Evolutionary conservation across 2,329 filamentous ascomycete species (phyloP), one percentile per base, ranked within the genome.

Genomic region (Aspergillus spinulosporus): DNA sequence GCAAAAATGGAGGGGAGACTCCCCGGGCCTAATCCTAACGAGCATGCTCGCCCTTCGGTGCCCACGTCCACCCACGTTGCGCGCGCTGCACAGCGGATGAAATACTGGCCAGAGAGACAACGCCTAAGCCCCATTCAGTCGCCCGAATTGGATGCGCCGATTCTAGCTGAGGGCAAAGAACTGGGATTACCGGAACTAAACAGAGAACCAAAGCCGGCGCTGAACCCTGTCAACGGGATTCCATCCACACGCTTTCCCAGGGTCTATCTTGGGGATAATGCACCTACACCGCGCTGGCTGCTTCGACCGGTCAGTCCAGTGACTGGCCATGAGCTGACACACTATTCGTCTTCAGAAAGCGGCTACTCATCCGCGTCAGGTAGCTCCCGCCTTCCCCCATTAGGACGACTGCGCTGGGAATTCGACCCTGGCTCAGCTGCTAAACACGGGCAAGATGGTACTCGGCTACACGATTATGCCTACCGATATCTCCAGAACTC

Each of bases 351-450:
- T 37, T 8, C 34, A 37, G 4, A 8, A 37, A 37, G 7, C 34
- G 21, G 15, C n/a, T 6, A 37, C 32, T 42, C 44, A 3, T 31
- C 45, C n/a, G 28, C 11, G 31, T 31, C 37, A 31, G 44, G 45
- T 36, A 12, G 5, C 31, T 36, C 45, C 12, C 29, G 21, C 12
- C 46, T 49, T 44, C 43, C 34, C 8, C 8, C 39, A 28, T 29
- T 53, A 28, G 55, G 55, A 11, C n/a, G n/a, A 5, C 45, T 62
- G 31, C 49, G 44, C 39, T 64, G 62, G 62, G 50, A 49, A 15
- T 65, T 69, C 39, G 65, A 69, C 15, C 42, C 62, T 15, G 65
- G 66, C 4, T 39, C 57, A 11, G 6, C 36, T 26, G 3, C 21
- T 5, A 51, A 43, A 49, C 48, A 54, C 3, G 53, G 39, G 1